Evolutionary conservation across 148 eudicot species (phyloP), one percentile per base, ranked within the genome.

Genomic region (Suaeda aralocaspica): DNA sequence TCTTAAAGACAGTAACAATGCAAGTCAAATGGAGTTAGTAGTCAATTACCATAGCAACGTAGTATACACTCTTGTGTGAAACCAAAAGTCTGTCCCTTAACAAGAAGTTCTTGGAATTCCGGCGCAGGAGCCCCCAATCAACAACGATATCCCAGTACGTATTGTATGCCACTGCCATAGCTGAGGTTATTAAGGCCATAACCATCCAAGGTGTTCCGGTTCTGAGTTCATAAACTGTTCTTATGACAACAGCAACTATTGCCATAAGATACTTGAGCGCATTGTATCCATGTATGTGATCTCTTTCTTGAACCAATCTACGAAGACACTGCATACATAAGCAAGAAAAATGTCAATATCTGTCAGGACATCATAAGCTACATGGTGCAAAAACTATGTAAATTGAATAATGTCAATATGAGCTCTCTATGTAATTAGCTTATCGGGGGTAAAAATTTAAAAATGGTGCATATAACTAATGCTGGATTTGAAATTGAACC

Each of bases 91-190:
- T 87, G 57, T 92, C 89, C 69, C 97, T 84, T 46, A 92, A 78
- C 65, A 75, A 76, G 28, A 74, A 73, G 78, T 92, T 87, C 65
- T 75, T 87, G 11, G 95, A 92, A 41, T 79, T 79, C 58, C 78
- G 68, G 42, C 85, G 83, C 28, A 92, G 73, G 46, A 89, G 97
- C 64, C 97, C 97, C 97, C 95, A 92, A 71, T 92, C 97, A 18
- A 84, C 52, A 1, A 86, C 84, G 5, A 92, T 76, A 72, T 89
- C 97, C 96, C 97, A 92, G 67, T 92, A 92, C 22, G 89, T 89
- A 59, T 84, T 81, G 7, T 80, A 67, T 16, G 77, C 28, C 55
- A 83, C 83, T 26, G 97, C 92, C 73, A 84, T 66, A 71, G 76
- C 75, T 28, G 97, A 89, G 82, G 76, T 76, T 57, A 87, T 50